Evolutionary conservation across 2,329 filamentous ascomycete genomes (phyloP).

Genomic region (Ceratocystis eucalypticola): DNA sequence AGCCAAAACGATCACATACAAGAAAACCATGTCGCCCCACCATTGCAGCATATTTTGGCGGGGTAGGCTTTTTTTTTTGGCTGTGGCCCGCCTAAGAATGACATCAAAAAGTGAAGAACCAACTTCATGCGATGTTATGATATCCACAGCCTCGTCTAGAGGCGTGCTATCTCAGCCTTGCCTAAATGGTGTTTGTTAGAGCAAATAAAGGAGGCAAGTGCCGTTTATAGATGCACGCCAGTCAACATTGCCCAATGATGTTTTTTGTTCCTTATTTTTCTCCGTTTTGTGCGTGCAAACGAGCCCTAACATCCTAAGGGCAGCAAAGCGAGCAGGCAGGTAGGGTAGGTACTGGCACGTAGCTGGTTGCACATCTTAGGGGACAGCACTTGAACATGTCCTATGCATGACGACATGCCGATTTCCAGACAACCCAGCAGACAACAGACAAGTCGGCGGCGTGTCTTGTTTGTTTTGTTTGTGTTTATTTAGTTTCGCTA

Average conservation of each 20-base stretch:
- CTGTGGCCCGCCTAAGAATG: background rate
- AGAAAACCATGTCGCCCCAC: constrained; percentile 2
- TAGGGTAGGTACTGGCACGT: too few relatives aligned
- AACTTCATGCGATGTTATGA: background rate
- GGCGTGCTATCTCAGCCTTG: background rate
- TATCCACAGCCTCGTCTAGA: background rate
- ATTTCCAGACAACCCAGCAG: too few relatives aligned
- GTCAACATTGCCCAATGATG: background rate
- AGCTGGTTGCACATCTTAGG: too few relatives aligned
- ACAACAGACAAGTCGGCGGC: too few relatives aligned
- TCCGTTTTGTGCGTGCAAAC: background rate
- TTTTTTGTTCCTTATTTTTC: background rate
- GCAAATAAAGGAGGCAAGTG: background rate
- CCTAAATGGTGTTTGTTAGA: background rate
- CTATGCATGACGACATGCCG: background rate
- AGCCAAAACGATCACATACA: too few relatives aligned
- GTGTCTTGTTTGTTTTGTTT: background rate
- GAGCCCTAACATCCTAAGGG: background rate
- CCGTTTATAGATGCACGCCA: background rate
- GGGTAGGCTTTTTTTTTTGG: background rate
- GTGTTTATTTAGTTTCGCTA: background rate
- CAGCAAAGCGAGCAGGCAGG: background rate
- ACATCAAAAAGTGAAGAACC: constrained; percentile 1
- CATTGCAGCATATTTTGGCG: background rate
- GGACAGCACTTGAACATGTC: too few relatives aligned